Base-by-base conservation (phyloP, 352 stramenopile genomes). In the Plasmopara muralis region DNA sequence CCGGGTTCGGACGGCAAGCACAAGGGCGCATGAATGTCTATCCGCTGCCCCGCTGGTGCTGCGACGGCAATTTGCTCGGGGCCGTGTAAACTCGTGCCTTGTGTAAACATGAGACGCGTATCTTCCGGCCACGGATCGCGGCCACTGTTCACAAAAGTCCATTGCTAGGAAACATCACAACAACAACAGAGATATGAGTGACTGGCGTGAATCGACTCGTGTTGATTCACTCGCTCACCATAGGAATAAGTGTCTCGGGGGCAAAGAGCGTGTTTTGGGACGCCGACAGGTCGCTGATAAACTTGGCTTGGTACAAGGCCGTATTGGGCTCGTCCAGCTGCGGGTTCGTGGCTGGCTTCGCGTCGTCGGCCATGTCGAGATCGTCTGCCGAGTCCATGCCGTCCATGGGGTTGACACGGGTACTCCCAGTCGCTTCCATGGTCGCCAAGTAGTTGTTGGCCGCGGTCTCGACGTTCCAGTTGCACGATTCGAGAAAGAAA, bases 401-500 rank as follows among this genome's bases (percentile, higher is more conserved):
- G 25, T 65, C 58, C 47, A 61, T 61, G n/a, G 38, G 28, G 44
- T 66, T 62, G 31, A 59, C 12, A 6, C 18, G 25, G 14, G 39
- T 20, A 6, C 31, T 49, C 37, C 48, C 54, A 5, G 66, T 53
- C 15, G 70, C 64, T 38, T 84, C 77, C 66, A 85, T 82, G 8
- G 80, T 87, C 18, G 60, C 64, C 30, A 93, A 57, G 52, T 91
- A 93, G 52, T 84, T 90, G 53, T 93, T 93, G 7, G 67, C 81
- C 9, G 83, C 83, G 39, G 77, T 84, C 53, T 93, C 80, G 20
- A 93, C 81, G 66, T 93, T 93, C 83, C 83, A 93, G 67, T 91
- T 93, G 49, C 72, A 87, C 55, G 80, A 90, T 51, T 93, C 83
- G 49, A 93, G 74, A 57, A 91, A 93, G 60, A 93, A 93, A 43